Evolutionary conservation across 768 basidiomycete species (phyloP), one percentile per base, ranked within the genome.

Genomic region (Suillus sp.): DNA sequence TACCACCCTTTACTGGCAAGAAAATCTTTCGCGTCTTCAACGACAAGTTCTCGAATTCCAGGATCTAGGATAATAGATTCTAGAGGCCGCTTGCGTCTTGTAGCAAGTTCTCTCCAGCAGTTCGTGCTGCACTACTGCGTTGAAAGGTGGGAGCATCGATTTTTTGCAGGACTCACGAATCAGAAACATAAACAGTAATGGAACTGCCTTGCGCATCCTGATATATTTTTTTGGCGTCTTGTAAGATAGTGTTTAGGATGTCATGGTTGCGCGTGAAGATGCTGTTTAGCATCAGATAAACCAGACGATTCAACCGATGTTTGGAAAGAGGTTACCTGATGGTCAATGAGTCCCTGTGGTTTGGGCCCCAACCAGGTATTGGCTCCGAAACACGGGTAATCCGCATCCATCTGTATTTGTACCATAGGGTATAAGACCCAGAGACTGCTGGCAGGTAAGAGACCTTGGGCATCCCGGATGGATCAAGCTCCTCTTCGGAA

Each of bases 1-100:
- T 93, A 93, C 92, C 92, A 93, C 22, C 75, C 62, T 67, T 87
- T 89, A 66, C 86, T 89, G 11, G 73, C 72, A 60, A 93, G 74
- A 67, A 93, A 93, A 67, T 92, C 90, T 8, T 76, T 77, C 10
- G 89, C 89, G 69, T 94, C 92, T 2, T 85, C 79, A 10, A 92
- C 70, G 1, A 93, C 74, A 27, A 84, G 68, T 37, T 91, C 86
- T 60, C 86, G 84, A 54, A 91, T 78, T 0, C 90, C 89, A 10
- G 84, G 86, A 59, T 92, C 89, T 18, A 93, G 77, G 38, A 92
- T 82, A 61, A 93, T 87, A 1, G 90, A 91, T 16, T 77, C 75
- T 16, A 90, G 72, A 11, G 87, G 82, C 5, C 91, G 85, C 70
- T 90, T 92, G 22, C 84, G 82, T 32, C 88, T 83, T 10, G 80